Percentiles rank a stretch among this genome's conserved stretches.
These are phyloP conservation scores for Plasmodium fragile DNA, from an alignment of 169 alveolate species.

Conservation along the genomic window DNA sequence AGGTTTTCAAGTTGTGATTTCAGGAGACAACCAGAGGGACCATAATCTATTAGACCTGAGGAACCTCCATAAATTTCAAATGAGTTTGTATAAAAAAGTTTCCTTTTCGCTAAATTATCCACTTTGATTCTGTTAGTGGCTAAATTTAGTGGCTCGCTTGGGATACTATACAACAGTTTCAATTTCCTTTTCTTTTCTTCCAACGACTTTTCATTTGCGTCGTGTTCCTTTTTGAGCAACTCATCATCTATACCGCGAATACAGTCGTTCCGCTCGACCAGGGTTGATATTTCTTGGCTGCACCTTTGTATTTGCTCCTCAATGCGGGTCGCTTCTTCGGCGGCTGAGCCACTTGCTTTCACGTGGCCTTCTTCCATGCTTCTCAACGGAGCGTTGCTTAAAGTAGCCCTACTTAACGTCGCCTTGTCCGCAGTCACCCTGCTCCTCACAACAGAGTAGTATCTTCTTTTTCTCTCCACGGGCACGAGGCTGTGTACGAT, in stretches of 20 bases:
- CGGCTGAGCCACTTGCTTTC: not conserved
- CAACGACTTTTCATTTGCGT: not conserved
- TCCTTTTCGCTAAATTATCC: slow-evolving; percentile 93
- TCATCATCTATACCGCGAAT: slow-evolving; percentile 26
- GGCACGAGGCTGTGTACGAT: not conserved
- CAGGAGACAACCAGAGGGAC: slow-evolving; percentile 98
- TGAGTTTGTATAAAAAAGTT: slow-evolving; percentile 94
- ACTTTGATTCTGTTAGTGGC: slow-evolving; percentile 78
- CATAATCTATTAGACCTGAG: slow-evolving; percentile 97
- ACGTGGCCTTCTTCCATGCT: not conserved
- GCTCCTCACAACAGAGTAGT: not conserved
- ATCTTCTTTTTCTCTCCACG: not conserved
- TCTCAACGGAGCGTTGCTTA: not conserved
- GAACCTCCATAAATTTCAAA: slow-evolving; percentile 97
- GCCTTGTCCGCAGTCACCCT: not conserved
- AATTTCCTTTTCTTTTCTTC: slow-evolving; percentile 73
- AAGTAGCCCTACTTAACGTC: too few relatives aligned
- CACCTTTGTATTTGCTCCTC: slow-evolving; percentile 28
- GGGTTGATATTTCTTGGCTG: slow-evolving; percentile 33
- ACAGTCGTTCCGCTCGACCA: slow-evolving; percentile 46
- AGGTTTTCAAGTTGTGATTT: slow-evolving; percentile 93
- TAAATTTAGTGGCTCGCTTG: slow-evolving; percentile 46
- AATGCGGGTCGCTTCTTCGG: not conserved
- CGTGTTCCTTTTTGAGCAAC: slow-evolving; percentile 15
- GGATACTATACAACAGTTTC: not conserved